phyloP scores from a whole-genome alignment of 106 monocot genomes.

The Hemerocallis citrina region DNA sequence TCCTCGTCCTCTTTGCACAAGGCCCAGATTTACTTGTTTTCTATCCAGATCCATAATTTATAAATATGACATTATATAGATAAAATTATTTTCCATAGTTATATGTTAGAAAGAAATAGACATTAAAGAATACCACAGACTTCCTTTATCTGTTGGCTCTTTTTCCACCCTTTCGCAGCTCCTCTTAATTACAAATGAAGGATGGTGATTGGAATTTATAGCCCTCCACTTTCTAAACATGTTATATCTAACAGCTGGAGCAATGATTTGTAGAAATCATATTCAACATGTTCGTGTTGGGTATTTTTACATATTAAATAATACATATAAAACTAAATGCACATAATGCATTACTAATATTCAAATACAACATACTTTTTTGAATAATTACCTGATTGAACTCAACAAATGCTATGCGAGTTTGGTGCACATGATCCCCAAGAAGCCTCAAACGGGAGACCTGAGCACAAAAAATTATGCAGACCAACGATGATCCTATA shows the following conservation, averaged over 20 bases:
- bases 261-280: background rate
- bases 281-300: background rate
- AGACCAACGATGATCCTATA: background rate
- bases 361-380: background rate
- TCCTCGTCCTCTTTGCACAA: too few species aligned
- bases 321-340: background rate
- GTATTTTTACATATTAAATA: too few species aligned
- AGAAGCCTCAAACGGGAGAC: constrained; percentile 68
- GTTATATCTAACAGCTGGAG: background rate
- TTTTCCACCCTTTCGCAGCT: too few species aligned
- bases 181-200: too few species aligned
- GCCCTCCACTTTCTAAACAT: too few species aligned
- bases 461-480: constrained; percentile 11
- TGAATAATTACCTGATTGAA: constrained; percentile 37
- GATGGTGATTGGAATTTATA: too few species aligned
- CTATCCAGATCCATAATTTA: too few species aligned
- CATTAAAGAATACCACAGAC: too few species aligned
- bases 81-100: background rate
- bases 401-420: constrained; percentile 75
- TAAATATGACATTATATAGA: background rate
- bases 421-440: constrained; percentile 49
- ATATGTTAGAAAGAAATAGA: too few species aligned
- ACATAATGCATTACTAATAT: background rate
- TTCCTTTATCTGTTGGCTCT: too few species aligned
- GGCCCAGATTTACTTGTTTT: too few species aligned